Evolutionary conservation across 1,284 basidiomycete genomes (phyloP).

Genomic region (Spongispora temasekensis): DNA sequence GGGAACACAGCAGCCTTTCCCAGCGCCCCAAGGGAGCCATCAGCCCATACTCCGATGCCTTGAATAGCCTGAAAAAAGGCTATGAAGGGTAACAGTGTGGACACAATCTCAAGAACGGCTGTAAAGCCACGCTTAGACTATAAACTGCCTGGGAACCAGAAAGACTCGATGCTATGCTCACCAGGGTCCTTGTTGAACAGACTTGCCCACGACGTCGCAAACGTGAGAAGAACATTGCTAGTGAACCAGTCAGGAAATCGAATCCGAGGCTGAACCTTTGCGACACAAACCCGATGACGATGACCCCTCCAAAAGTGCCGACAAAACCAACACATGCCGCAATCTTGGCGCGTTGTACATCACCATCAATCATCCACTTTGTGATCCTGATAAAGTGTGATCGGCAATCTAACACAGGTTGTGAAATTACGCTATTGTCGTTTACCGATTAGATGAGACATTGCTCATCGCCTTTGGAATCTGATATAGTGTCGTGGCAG

Average conservation of each 20-base stretch:
- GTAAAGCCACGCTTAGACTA: background rate
- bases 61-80: conserved; percentile 25
- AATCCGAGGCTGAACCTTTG: background rate
- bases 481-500: conserved; percentile 27
- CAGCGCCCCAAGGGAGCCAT: conserved; percentile 20
- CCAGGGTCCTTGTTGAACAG: conserved; percentile 29
- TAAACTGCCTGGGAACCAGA: background rate
- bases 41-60: conserved; percentile 27
- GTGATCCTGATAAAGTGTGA: conserved; percentile 15
- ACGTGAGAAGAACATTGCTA: conserved; percentile 22
- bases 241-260: background rate
- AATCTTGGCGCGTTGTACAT: conserved; percentile 26
- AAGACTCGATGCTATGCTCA: conserved; percentile 6
- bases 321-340: conserved; percentile 21
- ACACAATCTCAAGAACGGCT: conserved; percentile 23
- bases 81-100: conserved; percentile 23
- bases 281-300: conserved; percentile 21
- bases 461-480: conserved; percentile 20
- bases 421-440: conserved; percentile 1
- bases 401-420: conserved; percentile 4
- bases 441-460: conserved; percentile 30
- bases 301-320: conserved; percentile 16
- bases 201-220: conserved; percentile 22
- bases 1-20: conserved; percentile 30
- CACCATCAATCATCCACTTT: conserved; percentile 23